Base-by-base conservation (phyloP, 768 basidiomycete genomes). In the Lactifluus rugatus region DNA sequence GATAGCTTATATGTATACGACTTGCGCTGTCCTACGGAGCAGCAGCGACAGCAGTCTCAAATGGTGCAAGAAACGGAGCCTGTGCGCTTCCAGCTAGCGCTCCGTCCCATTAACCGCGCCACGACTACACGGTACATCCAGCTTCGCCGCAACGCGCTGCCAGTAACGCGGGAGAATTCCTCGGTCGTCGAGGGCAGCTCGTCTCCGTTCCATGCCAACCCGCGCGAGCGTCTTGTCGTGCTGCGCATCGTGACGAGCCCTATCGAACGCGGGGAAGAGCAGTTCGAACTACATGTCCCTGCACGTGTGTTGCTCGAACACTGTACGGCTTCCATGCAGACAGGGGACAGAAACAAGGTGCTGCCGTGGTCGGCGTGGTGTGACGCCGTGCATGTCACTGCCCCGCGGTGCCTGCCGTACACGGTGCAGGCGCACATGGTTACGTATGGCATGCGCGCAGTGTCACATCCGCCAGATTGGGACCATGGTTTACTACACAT, bases 1-100 rank as follows among this genome's bases (percentile, higher is more conserved):
- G 59, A 56, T 34, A 56, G 44, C 36, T 28, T 56, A 37, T 47
- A 56, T 37, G 54, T 60, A 16, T 60, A 52, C 42, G 54, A 60
- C 44, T 8, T 60, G 26, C 54, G 59, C 28, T 7, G 41, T 37
- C 11, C 17, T 3, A 17, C 4, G 32, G 41, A 25, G n/a, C 23
- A 50, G 7, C 48, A 36, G 2, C 26, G 34, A 10, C 10, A 21
- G 16, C 19, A 23, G 9, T 26, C 11, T 0, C 36, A 41, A 19
- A 31, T 21, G 26, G 26, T 4, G 21, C 26, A 10, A 21, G 37
- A 23, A n/a, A 41, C 45, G 13, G 25, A 28, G 13, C 48, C 21
- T 14, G 3, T 44, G 21, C 23, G 49, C 36, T 56, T 60, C 28
- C 48, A 56, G 14, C 31, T 60, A 8, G 16, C n/a, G 5, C 54